phyloP scores from a whole-genome alignment of 441 rosid species.

The Brassica hybrid region DNA sequence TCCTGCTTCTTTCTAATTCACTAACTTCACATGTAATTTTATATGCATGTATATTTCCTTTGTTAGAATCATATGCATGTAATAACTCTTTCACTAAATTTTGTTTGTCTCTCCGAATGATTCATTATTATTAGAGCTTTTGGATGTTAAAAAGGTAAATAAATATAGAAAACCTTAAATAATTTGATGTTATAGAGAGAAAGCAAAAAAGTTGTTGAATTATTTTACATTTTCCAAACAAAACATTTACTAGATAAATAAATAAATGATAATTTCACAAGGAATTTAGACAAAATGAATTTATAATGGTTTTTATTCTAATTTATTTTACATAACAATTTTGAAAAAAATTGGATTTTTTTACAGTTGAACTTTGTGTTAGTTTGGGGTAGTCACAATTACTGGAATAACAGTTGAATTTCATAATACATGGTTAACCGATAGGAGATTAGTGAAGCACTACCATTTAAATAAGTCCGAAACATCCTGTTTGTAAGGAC shows the following conservation, averaged over 20 bases:
- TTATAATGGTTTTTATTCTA: too few species aligned
- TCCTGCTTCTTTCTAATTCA: not conserved
- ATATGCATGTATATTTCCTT: not conserved
- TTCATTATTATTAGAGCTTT: not conserved
- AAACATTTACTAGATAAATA: too few species aligned
- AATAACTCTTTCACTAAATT: not conserved
- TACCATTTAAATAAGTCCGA: not conserved
- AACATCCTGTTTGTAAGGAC: too few species aligned
- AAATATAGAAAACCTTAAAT: too few species aligned
- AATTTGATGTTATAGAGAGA: too few species aligned
- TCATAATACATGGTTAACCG: not conserved
- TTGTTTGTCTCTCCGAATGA: not conserved
- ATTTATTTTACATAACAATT: not conserved
- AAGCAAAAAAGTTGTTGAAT: too few species aligned
- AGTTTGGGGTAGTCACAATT: not conserved
- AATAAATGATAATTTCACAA: too few species aligned
- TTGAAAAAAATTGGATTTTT: not conserved
- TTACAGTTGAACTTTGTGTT: not conserved
- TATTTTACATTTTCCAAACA: too few species aligned
- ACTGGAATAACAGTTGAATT: not conserved
- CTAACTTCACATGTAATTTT: slow-evolving; percentile 3
- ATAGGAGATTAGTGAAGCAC: not conserved
- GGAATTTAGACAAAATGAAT: too few species aligned
- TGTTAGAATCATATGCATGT: not conserved
- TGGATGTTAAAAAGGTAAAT: not conserved